phyloP scores from a whole-genome alignment of 768 basidiomycete species.

The Boletus tylopilopsis region DNA sequence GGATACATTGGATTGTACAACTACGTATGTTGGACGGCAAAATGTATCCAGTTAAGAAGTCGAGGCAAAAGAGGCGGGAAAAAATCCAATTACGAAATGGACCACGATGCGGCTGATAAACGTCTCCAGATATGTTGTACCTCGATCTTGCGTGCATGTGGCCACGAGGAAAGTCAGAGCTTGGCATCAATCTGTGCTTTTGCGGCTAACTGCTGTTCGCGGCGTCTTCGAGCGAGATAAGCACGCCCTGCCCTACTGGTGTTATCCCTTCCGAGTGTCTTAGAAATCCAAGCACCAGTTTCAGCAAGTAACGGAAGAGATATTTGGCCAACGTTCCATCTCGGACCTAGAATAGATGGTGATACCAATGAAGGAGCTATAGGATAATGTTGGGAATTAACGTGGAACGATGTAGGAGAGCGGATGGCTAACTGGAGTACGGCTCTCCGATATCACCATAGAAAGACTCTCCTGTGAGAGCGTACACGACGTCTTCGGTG shows the following conservation, averaged over 20 bases:
- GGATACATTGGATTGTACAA: not conserved
- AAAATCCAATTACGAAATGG: not conserved
- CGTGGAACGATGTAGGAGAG: not conserved
- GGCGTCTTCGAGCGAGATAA: slow-evolving; percentile 47
- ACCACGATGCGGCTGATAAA: not conserved
- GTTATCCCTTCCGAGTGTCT: slow-evolving; percentile 59
- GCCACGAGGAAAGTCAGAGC: not conserved
- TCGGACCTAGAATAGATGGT: slow-evolving; percentile 2
- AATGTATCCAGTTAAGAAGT: not conserved
- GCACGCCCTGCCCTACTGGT: slow-evolving; percentile 78
- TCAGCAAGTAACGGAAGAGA: slow-evolving; percentile 69
- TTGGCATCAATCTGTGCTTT: slow-evolving; percentile 9
- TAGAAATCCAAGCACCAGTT: slow-evolving; percentile 82
- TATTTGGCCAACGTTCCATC: slow-evolving; percentile 36
- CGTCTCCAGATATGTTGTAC: not conserved
- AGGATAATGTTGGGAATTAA: not conserved
- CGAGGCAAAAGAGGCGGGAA: not conserved
- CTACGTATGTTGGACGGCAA: not conserved
- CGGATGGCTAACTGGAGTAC: slow-evolving; percentile 14
- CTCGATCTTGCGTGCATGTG: not conserved
- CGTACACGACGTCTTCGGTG: slow-evolving; percentile 89
- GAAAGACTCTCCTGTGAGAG: slow-evolving; percentile 62
- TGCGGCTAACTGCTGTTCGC: slow-evolving; percentile 29
- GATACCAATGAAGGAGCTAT: not conserved
- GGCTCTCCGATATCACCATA: slow-evolving; percentile 43